Conservation (phyloP, 306 rosid genomes). For the Chamaecrista fasciculata region DNA sequence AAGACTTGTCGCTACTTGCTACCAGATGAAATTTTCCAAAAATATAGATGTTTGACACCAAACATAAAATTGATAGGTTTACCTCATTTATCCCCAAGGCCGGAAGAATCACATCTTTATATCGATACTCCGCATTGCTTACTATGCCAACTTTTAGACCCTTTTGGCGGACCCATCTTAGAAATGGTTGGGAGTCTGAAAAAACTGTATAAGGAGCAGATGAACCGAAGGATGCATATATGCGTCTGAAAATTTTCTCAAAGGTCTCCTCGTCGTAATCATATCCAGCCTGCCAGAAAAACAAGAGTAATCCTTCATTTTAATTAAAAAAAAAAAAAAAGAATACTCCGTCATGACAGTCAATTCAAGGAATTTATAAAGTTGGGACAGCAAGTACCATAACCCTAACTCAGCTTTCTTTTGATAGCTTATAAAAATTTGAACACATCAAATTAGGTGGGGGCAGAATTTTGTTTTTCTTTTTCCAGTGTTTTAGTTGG, state of each 20-base stretch:
- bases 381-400: slow-evolving; percentile 16
- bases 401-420: slow-evolving; percentile 16
- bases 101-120: slow-evolving; percentile 88
- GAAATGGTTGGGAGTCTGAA: slow-evolving; percentile 86
- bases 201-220: slow-evolving; percentile 84
- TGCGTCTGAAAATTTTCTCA: slow-evolving; percentile 89
- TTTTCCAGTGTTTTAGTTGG: not conserved
- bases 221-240: slow-evolving; percentile 88
- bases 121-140: slow-evolving; percentile 89
- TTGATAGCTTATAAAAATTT: not conserved
- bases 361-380: slow-evolving; percentile 14
- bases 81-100: slow-evolving; percentile 77
- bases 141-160: slow-evolving; percentile 82
- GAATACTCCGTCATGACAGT: too few relatives aligned
- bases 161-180: slow-evolving; percentile 74
- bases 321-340: too few relatives aligned
- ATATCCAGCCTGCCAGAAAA: slow-evolving; percentile 82
- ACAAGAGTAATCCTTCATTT: slow-evolving; percentile 26
- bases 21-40: not conserved
- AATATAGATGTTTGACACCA: slow-evolving; percentile 3
- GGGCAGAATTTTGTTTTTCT: not conserved
- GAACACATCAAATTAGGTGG: not conserved
- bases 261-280: slow-evolving; percentile 93
- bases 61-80: slow-evolving; percentile 6
- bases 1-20: too few relatives aligned